Evolutionary conservation across 352 stramenopile genomes (phyloP).

Genomic region (Pythium periplocum): DNA sequence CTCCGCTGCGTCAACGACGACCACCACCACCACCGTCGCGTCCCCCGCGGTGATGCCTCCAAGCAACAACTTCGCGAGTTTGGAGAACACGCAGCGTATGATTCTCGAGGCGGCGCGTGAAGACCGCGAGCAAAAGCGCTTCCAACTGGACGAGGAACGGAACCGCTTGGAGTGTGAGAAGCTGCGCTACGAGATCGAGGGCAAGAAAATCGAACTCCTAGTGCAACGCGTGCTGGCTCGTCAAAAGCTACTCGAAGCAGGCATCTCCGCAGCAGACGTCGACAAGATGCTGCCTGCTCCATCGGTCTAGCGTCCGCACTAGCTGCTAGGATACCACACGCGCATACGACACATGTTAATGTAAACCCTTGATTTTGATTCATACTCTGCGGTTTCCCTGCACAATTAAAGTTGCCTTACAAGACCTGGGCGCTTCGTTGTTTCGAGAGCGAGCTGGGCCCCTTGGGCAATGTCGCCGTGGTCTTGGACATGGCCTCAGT

Average conservation of each 20-base stretch:
- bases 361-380: no score
- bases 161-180: slow-evolving; percentile 60
- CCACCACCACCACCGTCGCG: slow-evolving; percentile 1
- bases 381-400: no score
- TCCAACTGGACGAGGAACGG: slow-evolving; percentile 56
- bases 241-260: slow-evolving; percentile 46
- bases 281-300: slow-evolving; percentile 17
- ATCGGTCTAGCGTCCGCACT: background rate
- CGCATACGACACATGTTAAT: no score
- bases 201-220: slow-evolving; percentile 37
- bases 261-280: slow-evolving; percentile 35
- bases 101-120: slow-evolving; percentile 48
- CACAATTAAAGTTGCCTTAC: slow-evolving; percentile 4
- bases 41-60: slow-evolving; percentile 17
- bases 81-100: slow-evolving; percentile 47
- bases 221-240: slow-evolving; percentile 49
- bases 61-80: slow-evolving; percentile 19
- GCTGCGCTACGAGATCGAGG: slow-evolving; percentile 51
- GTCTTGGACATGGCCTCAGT: slow-evolving; percentile 66
- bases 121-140: slow-evolving; percentile 56
- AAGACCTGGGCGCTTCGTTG: slow-evolving; percentile 19
- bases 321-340: no score
- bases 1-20: background rate
- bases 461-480: slow-evolving; percentile 31
- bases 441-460: slow-evolving; percentile 22